phyloP scores from a whole-genome alignment of 305 asterid genomes.

The Vinca major region DNA sequence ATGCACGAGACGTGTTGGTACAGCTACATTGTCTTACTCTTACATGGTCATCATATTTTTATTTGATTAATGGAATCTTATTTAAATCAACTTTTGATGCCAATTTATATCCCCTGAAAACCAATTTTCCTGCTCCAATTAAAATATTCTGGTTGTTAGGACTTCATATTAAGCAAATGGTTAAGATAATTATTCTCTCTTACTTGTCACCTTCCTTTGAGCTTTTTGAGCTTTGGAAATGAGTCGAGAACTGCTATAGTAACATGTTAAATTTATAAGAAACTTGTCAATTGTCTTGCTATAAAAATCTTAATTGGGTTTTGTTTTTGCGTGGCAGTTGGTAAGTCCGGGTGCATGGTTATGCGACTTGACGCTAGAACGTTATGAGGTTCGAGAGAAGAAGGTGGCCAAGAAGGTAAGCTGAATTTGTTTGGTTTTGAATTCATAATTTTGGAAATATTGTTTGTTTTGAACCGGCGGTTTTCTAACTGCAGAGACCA shows the following conservation, averaged over 20 bases:
- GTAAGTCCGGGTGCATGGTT: slow-evolving; percentile 90
- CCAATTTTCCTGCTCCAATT: neutral
- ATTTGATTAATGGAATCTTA: neutral
- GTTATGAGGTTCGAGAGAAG: slow-evolving; percentile 90
- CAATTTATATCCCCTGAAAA: neutral
- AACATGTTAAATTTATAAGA: no score
- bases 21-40: neutral
- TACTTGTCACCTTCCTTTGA: no score
- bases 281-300: slow-evolving; percentile 1
- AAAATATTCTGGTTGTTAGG: slow-evolving; percentile 1
- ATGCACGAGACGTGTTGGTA: slow-evolving; percentile 4
- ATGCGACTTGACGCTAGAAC: slow-evolving; percentile 77
- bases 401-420: slow-evolving; percentile 84
- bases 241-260: no score
- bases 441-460: no score
- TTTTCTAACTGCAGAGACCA: slow-evolving; percentile 47
- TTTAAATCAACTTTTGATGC: neutral
- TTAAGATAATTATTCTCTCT: no score
- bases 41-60: neutral
- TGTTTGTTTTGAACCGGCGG: no score
- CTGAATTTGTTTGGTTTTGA: neutral
- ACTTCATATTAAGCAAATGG: neutral
- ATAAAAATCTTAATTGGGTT: neutral
- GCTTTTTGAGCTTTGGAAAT: no score
- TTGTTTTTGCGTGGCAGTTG: slow-evolving; percentile 35